phyloP scores from a whole-genome alignment of 768 basidiomycete species.

The Mycena chlorophos region DNA sequence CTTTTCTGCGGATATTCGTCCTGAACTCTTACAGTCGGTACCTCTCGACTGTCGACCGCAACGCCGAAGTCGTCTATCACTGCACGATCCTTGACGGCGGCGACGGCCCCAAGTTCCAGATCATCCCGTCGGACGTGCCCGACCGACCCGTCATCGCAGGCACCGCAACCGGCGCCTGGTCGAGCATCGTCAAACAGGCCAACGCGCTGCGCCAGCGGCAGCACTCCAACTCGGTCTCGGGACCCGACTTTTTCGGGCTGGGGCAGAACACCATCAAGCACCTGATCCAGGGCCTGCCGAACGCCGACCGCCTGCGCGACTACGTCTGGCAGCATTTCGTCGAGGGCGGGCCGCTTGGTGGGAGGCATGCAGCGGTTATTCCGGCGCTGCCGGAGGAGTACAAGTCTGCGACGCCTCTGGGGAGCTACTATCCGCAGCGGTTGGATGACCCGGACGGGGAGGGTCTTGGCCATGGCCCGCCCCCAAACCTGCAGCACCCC shows the following conservation, averaged over 20 bases:
- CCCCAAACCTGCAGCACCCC: neutral
- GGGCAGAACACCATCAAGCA: slow-evolving; percentile 89
- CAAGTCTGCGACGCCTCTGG: slow-evolving; percentile 48
- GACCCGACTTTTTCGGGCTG: slow-evolving; percentile 86
- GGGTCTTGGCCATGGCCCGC: no score
- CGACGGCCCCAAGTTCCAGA: slow-evolving; percentile 84
- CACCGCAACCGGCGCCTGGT: slow-evolving; percentile 89
- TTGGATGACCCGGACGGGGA: neutral
- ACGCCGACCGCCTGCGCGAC: slow-evolving; percentile 68
- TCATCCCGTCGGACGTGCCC: slow-evolving; percentile 70
- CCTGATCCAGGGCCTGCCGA: slow-evolving; percentile 81
- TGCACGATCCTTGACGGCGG: slow-evolving; percentile 86
- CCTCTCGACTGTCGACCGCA: slow-evolving; percentile 71
- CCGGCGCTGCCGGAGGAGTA: slow-evolving; percentile 79
- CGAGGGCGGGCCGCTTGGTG: slow-evolving; percentile 83
- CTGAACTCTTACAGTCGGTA: slow-evolving; percentile 55
- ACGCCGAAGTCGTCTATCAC: slow-evolving; percentile 68
- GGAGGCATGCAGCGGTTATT: slow-evolving; percentile 79
- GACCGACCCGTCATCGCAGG: slow-evolving; percentile 76
- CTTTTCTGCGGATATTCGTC: neutral
- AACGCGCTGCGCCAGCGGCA: slow-evolving; percentile 79
- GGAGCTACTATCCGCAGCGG: slow-evolving; percentile 43
- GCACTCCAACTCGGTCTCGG: slow-evolving; percentile 85
- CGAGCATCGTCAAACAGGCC: slow-evolving; percentile 78
- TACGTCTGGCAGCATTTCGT: slow-evolving; percentile 87